Evolutionary conservation across 2,329 filamentous ascomycete species (phyloP), one percentile per base, ranked within the genome.

Genomic region (Penicillium sp.): DNA sequence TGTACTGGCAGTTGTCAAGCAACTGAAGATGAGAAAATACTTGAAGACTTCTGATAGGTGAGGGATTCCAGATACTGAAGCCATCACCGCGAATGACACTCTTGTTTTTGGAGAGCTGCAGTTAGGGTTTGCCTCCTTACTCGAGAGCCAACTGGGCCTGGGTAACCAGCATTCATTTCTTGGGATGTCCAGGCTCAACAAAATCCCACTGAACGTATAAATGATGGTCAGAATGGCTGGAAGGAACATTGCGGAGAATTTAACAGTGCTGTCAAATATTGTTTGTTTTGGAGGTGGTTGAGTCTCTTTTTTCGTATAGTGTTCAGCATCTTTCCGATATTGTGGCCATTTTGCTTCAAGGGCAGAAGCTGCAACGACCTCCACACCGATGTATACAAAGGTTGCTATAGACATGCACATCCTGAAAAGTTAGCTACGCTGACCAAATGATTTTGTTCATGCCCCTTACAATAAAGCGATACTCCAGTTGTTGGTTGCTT

Each of bases 321-420:
- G 8, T n/a, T 21, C 11, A 31, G 9, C 24, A 28, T 5, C 9
- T 24, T n/a, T 14, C 24, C 24, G 5, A 28, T 46, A 10, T 61
- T 60, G 14, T 61, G 52, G 24, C 58, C 57, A 46, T 39, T 45
- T 48, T n/a, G 70, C 71, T 58, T 74, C 71, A 7, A 73, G 59
- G 1, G 71, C 71, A 9, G 69, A 71, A 3, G 70, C 66, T 1
- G 71, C 67, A 1, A 71, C 61, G 3, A 71, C 65, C 36, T 74
- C 71, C 8, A 74, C 61, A 0, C 71, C 71, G 10, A 69, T 58
- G 37, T 66, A 74, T n/a, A 68, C 62, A n/a, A 68, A 74, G 3
- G 64, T 61, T 29, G 65, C 65, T 5, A 68, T 66, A 1, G 69
- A 69, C 7, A 74, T 64, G 5, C 60, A 60, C 33, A 72, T 64